Percentiles rank a stretch among this genome's conserved stretches.
phyloP scores from a whole-genome alignment of 2,329 filamentous ascomycete species.

The Scortechinia acanthostroma region DNA sequence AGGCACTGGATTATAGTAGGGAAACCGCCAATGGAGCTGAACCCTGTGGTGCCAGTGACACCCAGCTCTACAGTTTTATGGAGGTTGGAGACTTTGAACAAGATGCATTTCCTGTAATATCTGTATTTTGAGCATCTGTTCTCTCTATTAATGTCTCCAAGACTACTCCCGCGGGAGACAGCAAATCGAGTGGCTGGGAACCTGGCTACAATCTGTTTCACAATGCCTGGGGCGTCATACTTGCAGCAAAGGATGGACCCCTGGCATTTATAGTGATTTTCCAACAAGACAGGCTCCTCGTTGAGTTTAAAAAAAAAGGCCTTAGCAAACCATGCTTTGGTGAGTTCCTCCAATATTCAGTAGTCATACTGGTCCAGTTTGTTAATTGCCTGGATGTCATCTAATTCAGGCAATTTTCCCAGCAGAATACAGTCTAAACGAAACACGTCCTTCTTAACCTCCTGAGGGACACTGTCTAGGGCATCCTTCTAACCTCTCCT shows the following conservation, averaged over 20 bases:
- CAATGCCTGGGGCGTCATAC: not conserved
- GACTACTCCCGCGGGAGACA: not conserved
- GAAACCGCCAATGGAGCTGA: not conserved
- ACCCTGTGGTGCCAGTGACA: too few relatives aligned
- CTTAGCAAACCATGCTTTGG: not conserved
- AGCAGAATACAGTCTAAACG: not conserved
- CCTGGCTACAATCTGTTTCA: not conserved
- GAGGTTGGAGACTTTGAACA: not conserved
- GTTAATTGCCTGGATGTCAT: not conserved
- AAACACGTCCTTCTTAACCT: not conserved
- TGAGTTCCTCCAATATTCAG: not conserved
- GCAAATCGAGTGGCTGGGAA: not conserved
- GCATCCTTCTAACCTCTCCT: not conserved
- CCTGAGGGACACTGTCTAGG: not conserved
- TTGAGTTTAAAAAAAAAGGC: not conserved
- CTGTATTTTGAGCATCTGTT: not conserved
- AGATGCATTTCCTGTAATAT: not conserved
- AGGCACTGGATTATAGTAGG: not conserved
- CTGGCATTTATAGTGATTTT: not conserved
- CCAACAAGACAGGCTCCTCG: not conserved
- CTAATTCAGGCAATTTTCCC: not conserved
- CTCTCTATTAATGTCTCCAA: not conserved
- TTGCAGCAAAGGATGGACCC: not conserved
- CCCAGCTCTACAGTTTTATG: not conserved
- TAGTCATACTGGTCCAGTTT: not conserved